Conservation (phyloP, 306 rosid species). For the Fragaria iinumae region DNA sequence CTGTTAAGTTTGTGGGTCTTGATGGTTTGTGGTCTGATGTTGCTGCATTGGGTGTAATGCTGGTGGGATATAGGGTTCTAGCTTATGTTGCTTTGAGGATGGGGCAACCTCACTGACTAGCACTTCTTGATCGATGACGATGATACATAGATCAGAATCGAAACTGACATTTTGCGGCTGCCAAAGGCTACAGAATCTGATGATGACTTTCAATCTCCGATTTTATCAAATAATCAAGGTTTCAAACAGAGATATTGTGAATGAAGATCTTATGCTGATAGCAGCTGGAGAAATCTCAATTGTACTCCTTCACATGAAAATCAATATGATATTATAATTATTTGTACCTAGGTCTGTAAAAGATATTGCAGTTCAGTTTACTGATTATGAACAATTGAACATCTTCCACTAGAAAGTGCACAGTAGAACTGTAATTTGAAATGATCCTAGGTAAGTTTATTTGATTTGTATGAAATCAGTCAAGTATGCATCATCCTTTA, state of each 20-base stretch:
- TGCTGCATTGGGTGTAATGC: slow-evolving; percentile 69
- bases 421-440: neutral
- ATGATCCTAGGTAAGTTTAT: neutral
- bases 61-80: slow-evolving; percentile 67
- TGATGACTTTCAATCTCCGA: slow-evolving; percentile 18
- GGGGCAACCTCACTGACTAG: slow-evolving; percentile 54
- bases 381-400: neutral
- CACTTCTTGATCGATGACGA: slow-evolving; percentile 3
- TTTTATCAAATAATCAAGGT: slow-evolving; percentile 12
- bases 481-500: neutral
- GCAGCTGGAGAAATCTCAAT: slow-evolving; percentile 12
- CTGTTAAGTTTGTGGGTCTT: slow-evolving; percentile 53
- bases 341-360: slow-evolving; percentile 13
- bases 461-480: neutral
- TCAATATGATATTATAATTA: neutral
- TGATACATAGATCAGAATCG: slow-evolving; percentile 18
- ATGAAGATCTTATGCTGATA: slow-evolving; percentile 6
- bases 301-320: slow-evolving; percentile 4
- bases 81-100: slow-evolving; percentile 76
- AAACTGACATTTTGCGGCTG: slow-evolving; percentile 22
- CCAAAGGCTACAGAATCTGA: slow-evolving; percentile 8
- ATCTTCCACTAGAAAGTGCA: neutral
- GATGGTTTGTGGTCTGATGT: slow-evolving; percentile 64
- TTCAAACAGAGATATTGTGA: neutral
- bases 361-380: neutral